phyloP scores from a whole-genome alignment of 2,329 filamentous ascomycete species.

The Paecilomyces dactylethromorphus region DNA sequence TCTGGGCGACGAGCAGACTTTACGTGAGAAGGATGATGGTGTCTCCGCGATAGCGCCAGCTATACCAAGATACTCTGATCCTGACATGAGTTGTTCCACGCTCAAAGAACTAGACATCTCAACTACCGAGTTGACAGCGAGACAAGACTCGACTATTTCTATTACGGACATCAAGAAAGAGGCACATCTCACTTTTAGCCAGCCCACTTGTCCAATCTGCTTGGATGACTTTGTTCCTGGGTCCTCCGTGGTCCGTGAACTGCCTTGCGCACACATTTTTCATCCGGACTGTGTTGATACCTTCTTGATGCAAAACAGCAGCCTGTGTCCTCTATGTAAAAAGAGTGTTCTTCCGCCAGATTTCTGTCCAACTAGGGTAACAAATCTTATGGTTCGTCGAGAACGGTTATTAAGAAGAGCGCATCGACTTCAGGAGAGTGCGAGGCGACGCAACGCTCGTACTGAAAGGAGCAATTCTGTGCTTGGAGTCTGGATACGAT shows the following conservation, averaged over 20 bases:
- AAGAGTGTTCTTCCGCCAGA: constrained; percentile 67
- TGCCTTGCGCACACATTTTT: constrained; percentile 88
- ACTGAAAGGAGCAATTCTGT: neutral
- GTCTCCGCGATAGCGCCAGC: neutral
- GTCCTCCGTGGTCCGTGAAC: constrained; percentile 68
- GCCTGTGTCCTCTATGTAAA: constrained; percentile 88
- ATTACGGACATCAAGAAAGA: neutral
- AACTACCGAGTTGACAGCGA: neutral
- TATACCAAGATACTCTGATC: neutral
- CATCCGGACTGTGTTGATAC: constrained; percentile 87
- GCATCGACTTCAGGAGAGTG: neutral
- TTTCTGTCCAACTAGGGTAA: constrained; percentile 60
- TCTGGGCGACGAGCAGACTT: neutral
- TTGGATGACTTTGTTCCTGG: constrained; percentile 69
- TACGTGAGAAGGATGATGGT: constrained; percentile 1
- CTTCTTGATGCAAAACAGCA: constrained; percentile 71
- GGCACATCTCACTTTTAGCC: constrained; percentile 48
- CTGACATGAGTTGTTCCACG: neutral
- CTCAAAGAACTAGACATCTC: neutral
- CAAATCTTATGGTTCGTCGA: constrained; percentile 78
- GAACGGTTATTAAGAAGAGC: constrained; percentile 60
- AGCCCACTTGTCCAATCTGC: constrained; percentile 86
- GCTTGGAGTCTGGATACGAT: neutral
- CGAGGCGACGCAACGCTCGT: neutral
- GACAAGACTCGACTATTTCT: neutral